A percentile compares a stretch with the other conserved stretches of the same genome.
These are phyloP conservation scores for Linderina pennispora DNA, from an alignment of 192 early-diverging fungal species.

Conservation along the genomic window DNA sequence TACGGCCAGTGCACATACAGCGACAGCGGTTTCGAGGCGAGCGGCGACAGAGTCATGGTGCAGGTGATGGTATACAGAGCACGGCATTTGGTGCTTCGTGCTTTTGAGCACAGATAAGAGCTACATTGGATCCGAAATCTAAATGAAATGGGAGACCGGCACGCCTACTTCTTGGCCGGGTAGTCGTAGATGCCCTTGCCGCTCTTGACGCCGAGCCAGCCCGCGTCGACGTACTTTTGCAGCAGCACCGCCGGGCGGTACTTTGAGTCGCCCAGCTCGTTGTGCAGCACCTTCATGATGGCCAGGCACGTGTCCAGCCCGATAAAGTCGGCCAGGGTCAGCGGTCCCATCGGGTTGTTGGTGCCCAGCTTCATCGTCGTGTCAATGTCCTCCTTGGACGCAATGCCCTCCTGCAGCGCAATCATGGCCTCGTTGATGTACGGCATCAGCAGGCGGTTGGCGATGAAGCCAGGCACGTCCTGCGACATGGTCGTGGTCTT, in stretches of 20 bases:
- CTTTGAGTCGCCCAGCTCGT: slow-evolving; percentile 88
- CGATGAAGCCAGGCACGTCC: slow-evolving; percentile 96
- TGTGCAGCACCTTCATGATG: slow-evolving; percentile 92
- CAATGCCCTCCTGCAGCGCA: slow-evolving; percentile 81
- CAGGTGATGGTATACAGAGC: no score
- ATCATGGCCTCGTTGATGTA: slow-evolving; percentile 98
- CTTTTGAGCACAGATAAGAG: no score
- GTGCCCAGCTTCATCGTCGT: slow-evolving; percentile 97
- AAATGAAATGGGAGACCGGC: no score
- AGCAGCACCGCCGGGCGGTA: slow-evolving; percentile 90
- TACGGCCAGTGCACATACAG: slow-evolving; percentile 58
- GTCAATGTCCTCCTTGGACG: slow-evolving; percentile 91
- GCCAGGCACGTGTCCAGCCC: slow-evolving; percentile 96
- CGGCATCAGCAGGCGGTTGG: slow-evolving; percentile 96
- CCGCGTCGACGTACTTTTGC: slow-evolving; percentile 93
- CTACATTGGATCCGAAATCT: no score
- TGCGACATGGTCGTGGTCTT: slow-evolving; percentile 84
- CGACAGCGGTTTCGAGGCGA: slow-evolving; percentile 16
- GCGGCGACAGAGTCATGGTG: no score
- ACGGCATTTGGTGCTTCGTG: no score
- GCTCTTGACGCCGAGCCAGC: slow-evolving; percentile 90
- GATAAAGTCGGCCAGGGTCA: slow-evolving; percentile 96
- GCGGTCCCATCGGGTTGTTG: slow-evolving; percentile 97
- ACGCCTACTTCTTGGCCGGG: slow-evolving; percentile 7
- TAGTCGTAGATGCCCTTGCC: slow-evolving; percentile 91